A percentile compares a stretch with the other conserved stretches of the same genome.
Conservation (phyloP, 2,329 filamentous ascomycete genomes). For the Microdochium trichocladiopsis region DNA sequence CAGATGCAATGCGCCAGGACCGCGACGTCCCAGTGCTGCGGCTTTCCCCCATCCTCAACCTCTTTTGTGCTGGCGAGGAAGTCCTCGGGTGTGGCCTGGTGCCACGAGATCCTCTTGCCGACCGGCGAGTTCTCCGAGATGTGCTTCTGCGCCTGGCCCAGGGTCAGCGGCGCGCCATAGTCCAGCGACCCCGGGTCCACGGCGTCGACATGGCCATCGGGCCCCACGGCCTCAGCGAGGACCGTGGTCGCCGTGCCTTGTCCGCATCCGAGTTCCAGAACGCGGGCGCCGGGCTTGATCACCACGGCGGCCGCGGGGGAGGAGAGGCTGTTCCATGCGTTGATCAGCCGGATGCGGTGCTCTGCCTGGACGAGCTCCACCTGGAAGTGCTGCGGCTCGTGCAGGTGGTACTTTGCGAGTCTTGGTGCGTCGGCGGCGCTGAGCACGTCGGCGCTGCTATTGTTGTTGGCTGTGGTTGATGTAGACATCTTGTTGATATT, state of each 20-base stretch:
- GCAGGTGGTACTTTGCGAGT: constrained; percentile 1
- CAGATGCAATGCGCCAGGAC: constrained; percentile 45
- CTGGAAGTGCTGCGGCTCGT: constrained; percentile 3
- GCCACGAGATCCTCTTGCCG: constrained; percentile 34
- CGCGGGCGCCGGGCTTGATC: constrained; percentile 27
- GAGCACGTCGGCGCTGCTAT: neutral
- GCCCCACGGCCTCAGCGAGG: constrained; percentile 39
- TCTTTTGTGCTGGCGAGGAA: constrained; percentile 18
- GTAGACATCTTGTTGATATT: neutral
- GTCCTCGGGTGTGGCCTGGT: constrained; percentile 25
- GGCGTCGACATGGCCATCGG: constrained; percentile 36
- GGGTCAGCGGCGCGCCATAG: constrained; percentile 42
- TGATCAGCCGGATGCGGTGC: constrained; percentile 27
- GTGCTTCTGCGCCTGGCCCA: constrained; percentile 38
- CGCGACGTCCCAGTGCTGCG: constrained; percentile 30
- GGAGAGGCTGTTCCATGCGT: constrained; percentile 17
- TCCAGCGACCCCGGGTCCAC: constrained; percentile 42
- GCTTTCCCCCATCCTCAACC: constrained; percentile 6
- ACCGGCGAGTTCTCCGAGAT: constrained; percentile 28
- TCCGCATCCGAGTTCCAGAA: constrained; percentile 53
- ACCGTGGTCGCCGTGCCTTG: constrained; percentile 50
- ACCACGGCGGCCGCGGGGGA: neutral
- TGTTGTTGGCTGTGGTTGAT: neutral
- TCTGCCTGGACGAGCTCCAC: constrained; percentile 16
- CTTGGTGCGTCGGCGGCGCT: neutral